Evolutionary conservation across 2,329 filamentous ascomycete species (phyloP).

Genomic region (Nothophoma quercina): DNA sequence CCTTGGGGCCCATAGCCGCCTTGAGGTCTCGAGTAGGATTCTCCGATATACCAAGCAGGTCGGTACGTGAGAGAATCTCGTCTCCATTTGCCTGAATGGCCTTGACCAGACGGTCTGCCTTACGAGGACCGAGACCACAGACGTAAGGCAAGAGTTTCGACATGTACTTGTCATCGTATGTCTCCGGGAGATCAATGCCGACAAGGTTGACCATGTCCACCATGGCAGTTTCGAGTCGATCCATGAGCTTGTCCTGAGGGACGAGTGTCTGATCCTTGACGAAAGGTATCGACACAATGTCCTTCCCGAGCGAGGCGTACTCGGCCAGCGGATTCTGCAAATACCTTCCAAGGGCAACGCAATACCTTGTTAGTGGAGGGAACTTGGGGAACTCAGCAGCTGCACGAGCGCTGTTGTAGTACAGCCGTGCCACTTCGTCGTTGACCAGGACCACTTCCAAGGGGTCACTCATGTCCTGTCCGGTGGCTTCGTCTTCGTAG

Average conservation of each 20-base stretch:
- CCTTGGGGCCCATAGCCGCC: conserved; percentile 75
- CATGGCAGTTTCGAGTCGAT: conserved; percentile 92
- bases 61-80: conserved; percentile 80
- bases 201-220: conserved; percentile 98
- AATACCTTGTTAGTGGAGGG: conserved; percentile 82
- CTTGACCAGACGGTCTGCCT: conserved; percentile 84
- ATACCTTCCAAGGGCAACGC: conserved; percentile 86
- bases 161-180: conserved; percentile 79
- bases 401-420: conserved; percentile 87
- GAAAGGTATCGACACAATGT: conserved; percentile 85
- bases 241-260: conserved; percentile 84
- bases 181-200: conserved; percentile 94
- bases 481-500: conserved; percentile 79
- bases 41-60: conserved; percentile 88
- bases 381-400: conserved; percentile 81
- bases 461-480: conserved; percentile 75
- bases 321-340: conserved; percentile 96
- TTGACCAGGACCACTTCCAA: conserved; percentile 92
- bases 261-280: conserved; percentile 90
- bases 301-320: conserved; percentile 89
- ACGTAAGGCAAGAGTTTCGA: conserved; percentile 91
- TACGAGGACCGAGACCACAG: conserved; percentile 88
- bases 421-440: conserved; percentile 95
- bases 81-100: conserved; percentile 92
- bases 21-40: conserved; percentile 60